A percentile compares a stretch with the other conserved stretches of the same genome.
Evolutionary conservation across 2,329 filamentous ascomycete species (phyloP).

Genomic region (Aspergillus jensenii): DNA sequence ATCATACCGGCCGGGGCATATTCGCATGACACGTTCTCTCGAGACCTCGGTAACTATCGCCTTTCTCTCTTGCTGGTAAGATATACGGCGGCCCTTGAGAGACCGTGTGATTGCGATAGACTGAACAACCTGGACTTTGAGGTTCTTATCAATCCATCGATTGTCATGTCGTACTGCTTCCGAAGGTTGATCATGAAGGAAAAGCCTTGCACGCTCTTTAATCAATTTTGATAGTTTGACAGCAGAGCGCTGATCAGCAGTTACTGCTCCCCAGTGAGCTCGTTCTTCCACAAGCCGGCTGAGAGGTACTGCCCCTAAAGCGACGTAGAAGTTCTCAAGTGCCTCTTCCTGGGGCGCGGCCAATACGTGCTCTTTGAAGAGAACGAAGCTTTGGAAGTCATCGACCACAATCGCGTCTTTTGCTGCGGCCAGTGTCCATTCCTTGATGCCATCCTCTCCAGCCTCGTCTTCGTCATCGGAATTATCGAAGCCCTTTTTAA

Average conservation of each 20-base stretch:
- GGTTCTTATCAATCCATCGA: conserved; percentile 85
- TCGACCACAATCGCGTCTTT: conserved; percentile 75
- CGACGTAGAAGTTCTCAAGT: conserved; percentile 80
- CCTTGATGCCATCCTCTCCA: conserved; percentile 62
- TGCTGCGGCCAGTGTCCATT: conserved; percentile 75
- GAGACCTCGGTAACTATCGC: conserved; percentile 64
- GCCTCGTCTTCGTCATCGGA: conserved; percentile 50
- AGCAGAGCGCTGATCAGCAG: conserved; percentile 67
- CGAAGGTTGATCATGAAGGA: conserved; percentile 77
- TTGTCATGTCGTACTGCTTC: conserved; percentile 83
- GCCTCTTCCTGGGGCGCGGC: conserved; percentile 87
- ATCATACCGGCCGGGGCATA: conserved; percentile 71
- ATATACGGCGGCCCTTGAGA: conserved; percentile 68
- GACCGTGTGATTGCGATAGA: conserved; percentile 75
- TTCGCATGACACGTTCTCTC: conserved; percentile 68
- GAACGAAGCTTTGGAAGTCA: conserved; percentile 82
- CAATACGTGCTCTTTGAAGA: conserved; percentile 82
- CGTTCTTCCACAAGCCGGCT: conserved; percentile 78
- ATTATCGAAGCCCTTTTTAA: conserved; percentile 18
- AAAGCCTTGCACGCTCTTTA: conserved; percentile 83
- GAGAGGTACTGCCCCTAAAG: conserved; percentile 74
- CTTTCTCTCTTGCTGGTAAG: conserved; percentile 71
- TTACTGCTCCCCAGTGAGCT: conserved; percentile 66
- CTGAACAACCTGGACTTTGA: conserved; percentile 74
- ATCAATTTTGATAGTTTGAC: conserved; percentile 74